These are phyloP conservation scores for Lagenaria siceraria DNA, from an alignment of 306 rosid species.

Conservation along the genomic window DNA sequence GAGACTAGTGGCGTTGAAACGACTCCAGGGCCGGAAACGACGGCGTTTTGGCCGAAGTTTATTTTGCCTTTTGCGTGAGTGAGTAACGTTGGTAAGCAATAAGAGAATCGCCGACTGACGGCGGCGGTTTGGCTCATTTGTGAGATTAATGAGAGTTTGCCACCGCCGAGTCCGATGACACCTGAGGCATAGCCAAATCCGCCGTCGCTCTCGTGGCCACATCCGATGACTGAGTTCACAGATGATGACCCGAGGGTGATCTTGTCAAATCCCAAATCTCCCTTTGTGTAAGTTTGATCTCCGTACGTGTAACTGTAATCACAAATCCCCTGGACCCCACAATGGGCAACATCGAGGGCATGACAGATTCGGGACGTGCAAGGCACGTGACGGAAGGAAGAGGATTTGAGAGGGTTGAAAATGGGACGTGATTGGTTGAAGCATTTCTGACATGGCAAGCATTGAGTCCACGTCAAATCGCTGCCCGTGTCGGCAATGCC, in stretches of 20 bases:
- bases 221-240: slow-evolving; percentile 21
- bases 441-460: slow-evolving; percentile 38
- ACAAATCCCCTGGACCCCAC: not conserved
- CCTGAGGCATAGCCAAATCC: slow-evolving; percentile 30
- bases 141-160: slow-evolving; percentile 37
- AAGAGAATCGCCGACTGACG: slow-evolving; percentile 28
- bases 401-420: slow-evolving; percentile 29
- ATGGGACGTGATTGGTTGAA: slow-evolving; percentile 33
- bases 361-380: slow-evolving; percentile 19
- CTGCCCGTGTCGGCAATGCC: slow-evolving; percentile 57
- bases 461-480: slow-evolving; percentile 56
- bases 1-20: slow-evolving; percentile 25
- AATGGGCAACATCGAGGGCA: not conserved
- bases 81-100: slow-evolving; percentile 20
- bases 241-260: slow-evolving; percentile 19
- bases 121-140: slow-evolving; percentile 17
- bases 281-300: slow-evolving; percentile 30
- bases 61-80: slow-evolving; percentile 17
- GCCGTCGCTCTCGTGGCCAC: slow-evolving; percentile 30
- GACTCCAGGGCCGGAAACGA: slow-evolving; percentile 7
- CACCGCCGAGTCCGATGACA: slow-evolving; percentile 42
- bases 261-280: slow-evolving; percentile 31
- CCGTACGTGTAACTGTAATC: slow-evolving; percentile 24
- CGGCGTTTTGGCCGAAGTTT: slow-evolving; percentile 27
- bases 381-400: slow-evolving; percentile 17